Evolutionary conservation across 129 eudicot genomes (phyloP).

Genomic region (Gnaphalium uliginosum): DNA sequence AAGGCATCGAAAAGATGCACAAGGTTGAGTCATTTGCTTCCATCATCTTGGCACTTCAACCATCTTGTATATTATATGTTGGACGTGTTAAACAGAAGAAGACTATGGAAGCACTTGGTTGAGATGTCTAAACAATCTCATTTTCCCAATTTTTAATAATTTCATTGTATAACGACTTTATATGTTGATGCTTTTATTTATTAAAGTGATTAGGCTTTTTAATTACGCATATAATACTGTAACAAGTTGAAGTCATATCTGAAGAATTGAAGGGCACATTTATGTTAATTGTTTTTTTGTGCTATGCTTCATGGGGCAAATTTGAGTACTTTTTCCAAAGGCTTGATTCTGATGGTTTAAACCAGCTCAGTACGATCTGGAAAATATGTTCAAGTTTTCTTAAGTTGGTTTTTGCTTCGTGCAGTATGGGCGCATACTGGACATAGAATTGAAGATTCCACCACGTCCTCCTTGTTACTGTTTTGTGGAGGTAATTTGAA

Average conservation of each 20-base stretch:
- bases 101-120: too few species aligned
- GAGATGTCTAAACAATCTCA: too few species aligned
- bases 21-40: too few species aligned
- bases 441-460: conserved; percentile 92
- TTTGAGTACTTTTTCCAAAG: conserved; percentile 1
- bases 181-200: too few species aligned
- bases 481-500: conserved; percentile 79
- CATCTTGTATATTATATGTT: too few species aligned
- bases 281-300: not conserved
- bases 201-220: not conserved
- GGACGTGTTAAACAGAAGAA: too few species aligned
- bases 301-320: not conserved
- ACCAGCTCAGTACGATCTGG: not conserved
- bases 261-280: not conserved
- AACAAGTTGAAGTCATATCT: not conserved
- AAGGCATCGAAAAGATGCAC: too few species aligned
- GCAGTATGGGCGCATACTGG: conserved; percentile 96
- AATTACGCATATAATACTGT: not conserved
- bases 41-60: too few species aligned
- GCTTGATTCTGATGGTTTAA: conserved; percentile 8
- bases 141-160: too few species aligned
- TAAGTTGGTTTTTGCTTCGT: conserved; percentile 24
- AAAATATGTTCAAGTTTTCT: not conserved
- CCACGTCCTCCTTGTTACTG: conserved; percentile 97
- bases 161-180: too few species aligned